Evolutionary conservation across 2,329 filamentous ascomycete species (phyloP).

Genomic region (Dothistroma pini): DNA sequence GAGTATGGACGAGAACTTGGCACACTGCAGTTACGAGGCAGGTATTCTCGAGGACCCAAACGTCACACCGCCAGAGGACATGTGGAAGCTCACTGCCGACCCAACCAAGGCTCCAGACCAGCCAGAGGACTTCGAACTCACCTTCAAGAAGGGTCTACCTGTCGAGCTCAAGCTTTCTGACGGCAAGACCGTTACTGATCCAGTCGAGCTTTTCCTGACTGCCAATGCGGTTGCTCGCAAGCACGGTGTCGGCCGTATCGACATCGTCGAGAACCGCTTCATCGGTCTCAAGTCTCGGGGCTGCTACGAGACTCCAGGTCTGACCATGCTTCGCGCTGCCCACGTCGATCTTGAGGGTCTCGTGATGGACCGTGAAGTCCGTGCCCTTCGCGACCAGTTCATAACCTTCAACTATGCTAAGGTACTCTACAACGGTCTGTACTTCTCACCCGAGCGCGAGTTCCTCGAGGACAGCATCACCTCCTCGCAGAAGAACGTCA

Average conservation of each 20-base stretch:
- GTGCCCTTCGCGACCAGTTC: constrained; percentile 67
- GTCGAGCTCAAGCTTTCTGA: constrained; percentile 60
- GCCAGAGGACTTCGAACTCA: constrained; percentile 66
- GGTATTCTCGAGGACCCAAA: constrained; percentile 67
- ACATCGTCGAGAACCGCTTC: constrained; percentile 80
- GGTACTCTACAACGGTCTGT: constrained; percentile 59
- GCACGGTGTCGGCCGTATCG: constrained; percentile 74
- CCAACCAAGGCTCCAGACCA: constrained; percentile 66
- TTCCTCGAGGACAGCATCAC: constrained; percentile 64
- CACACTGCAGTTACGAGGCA: constrained; percentile 76
- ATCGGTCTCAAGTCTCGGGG: constrained; percentile 76
- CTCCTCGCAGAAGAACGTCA: constrained; percentile 58
- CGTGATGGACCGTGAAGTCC: constrained; percentile 64
- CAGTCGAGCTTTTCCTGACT: constrained; percentile 67
- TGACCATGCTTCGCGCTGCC: constrained; percentile 54
- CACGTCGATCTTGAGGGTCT: constrained; percentile 64
- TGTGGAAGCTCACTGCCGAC: constrained; percentile 71
- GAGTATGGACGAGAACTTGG: constrained; percentile 67
- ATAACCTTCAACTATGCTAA: constrained; percentile 62
- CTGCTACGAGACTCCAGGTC: constrained; percentile 69
- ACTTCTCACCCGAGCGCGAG: constrained; percentile 68
- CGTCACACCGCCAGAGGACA: constrained; percentile 66
- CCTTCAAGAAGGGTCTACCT: constrained; percentile 73
- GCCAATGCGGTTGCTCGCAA: constrained; percentile 68
- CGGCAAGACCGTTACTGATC: constrained; percentile 57